Evolutionary conservation across 2,329 filamentous ascomycete genomes (phyloP).

Genomic region (Pseudonectria buxi): DNA sequence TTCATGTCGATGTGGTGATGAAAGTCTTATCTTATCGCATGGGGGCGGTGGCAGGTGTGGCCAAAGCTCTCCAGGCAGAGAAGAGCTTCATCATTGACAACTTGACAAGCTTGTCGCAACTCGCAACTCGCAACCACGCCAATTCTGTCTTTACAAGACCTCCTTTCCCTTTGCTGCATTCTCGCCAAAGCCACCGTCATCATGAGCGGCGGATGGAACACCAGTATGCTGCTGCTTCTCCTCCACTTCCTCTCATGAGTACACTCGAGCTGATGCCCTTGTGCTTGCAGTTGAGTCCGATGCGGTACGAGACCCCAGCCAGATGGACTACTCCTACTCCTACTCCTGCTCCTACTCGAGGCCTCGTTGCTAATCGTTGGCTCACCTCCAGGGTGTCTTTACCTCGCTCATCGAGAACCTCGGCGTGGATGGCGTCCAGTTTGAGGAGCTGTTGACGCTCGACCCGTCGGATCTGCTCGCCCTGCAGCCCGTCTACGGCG

Average conservation of each 20-base stretch:
- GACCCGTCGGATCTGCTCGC: slow-evolving; percentile 67
- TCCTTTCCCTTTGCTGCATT: not conserved
- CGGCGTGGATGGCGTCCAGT: slow-evolving; percentile 89
- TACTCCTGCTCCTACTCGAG: no score
- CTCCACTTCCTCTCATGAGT: slow-evolving; percentile 1
- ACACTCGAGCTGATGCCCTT: not conserved
- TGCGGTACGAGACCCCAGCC: slow-evolving; percentile 55
- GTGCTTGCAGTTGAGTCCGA: slow-evolving; percentile 70
- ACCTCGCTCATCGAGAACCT: slow-evolving; percentile 89
- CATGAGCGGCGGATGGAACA: slow-evolving; percentile 89
- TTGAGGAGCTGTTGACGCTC: slow-evolving; percentile 89
- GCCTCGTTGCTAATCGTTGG: not conserved
- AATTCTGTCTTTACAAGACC: no score
- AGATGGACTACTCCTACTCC: no score
- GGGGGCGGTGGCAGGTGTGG: slow-evolving; percentile 1
- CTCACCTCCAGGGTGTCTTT: slow-evolving; percentile 72
- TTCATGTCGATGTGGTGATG: no score
- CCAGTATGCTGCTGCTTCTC: slow-evolving; percentile 47
- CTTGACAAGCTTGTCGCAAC: no score
- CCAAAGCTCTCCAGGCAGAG: no score
- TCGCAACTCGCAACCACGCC: no score
- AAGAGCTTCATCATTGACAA: no score
- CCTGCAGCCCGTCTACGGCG: slow-evolving; percentile 78
- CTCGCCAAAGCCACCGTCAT: slow-evolving; percentile 6
- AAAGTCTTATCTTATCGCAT: slow-evolving; percentile 3